Conservation (phyloP, 2,329 filamentous ascomycete genomes). For the Colletotrichum sojae region DNA sequence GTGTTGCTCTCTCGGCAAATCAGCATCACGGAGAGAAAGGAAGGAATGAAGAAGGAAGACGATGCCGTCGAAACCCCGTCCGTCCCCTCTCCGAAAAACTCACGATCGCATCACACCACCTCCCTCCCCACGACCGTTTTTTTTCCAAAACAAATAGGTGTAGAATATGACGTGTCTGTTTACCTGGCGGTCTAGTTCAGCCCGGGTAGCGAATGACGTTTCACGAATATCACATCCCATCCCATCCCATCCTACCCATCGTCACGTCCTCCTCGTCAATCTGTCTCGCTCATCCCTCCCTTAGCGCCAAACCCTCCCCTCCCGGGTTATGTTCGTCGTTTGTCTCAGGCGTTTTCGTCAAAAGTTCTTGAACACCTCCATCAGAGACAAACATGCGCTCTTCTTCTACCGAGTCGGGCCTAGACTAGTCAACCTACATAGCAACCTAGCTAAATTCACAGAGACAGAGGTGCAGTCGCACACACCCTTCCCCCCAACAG, state of each 20-base stretch:
- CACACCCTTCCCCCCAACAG: slow-evolving; percentile 30
- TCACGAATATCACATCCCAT: too few species aligned
- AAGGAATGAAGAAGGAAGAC: too few species aligned
- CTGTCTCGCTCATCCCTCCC: background rate
- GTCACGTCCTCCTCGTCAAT: too few species aligned
- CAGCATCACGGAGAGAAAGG: too few species aligned
- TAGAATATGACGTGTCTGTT: background rate
- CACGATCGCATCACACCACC: too few species aligned
- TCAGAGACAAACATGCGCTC: slow-evolving; percentile 6
- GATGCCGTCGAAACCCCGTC: too few species aligned
- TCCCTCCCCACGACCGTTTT: background rate
- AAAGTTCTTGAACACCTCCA: too few species aligned
- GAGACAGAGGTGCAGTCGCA: background rate
- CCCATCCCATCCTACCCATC: too few species aligned
- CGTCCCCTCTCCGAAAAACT: too few species aligned
- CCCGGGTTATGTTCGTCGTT: slow-evolving; percentile 38
- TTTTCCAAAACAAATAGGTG: background rate
- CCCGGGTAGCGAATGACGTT: too few species aligned
- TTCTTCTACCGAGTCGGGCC: slow-evolving; percentile 21
- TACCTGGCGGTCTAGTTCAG: background rate
- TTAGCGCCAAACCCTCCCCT: slow-evolving; percentile 22
- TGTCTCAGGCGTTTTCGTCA: slow-evolving; percentile 23
- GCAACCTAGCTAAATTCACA: too few species aligned
- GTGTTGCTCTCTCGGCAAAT: too few species aligned
- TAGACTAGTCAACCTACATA: background rate